Conservation (phyloP, 2,329 filamentous ascomycete genomes). For the Lecanosticta acicola region DNA sequence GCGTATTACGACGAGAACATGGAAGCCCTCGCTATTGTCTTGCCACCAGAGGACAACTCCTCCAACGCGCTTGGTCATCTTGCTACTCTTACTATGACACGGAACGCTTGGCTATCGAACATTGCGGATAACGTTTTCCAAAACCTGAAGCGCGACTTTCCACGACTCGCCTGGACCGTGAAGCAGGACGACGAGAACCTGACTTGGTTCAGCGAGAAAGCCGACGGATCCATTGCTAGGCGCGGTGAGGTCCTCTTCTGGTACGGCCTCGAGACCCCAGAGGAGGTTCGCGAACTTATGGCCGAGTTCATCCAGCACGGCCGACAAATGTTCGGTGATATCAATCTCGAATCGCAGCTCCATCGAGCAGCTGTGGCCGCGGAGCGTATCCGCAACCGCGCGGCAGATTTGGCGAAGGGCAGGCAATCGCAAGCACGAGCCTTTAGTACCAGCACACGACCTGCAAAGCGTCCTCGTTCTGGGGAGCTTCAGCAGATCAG, state of each 20-base stretch:
- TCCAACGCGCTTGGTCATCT: constrained; percentile 72
- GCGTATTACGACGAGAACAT: constrained; percentile 92
- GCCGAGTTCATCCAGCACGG: constrained; percentile 79
- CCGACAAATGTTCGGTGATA: constrained; percentile 79
- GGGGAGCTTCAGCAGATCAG: constrained; percentile 19
- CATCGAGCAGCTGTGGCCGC: constrained; percentile 70
- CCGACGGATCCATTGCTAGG: constrained; percentile 81
- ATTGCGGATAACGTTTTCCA: constrained; percentile 93
- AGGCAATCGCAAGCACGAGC: constrained; percentile 56
- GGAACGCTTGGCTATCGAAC: constrained; percentile 89
- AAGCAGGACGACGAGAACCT: constrained; percentile 94
- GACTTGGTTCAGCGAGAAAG: constrained; percentile 97
- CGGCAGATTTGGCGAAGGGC: constrained; percentile 37
- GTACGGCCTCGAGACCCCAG: constrained; percentile 79
- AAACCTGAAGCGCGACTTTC: constrained; percentile 87
- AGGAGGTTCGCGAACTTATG: constrained; percentile 77
- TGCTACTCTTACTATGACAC: constrained; percentile 86
- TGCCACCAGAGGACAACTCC: constrained; percentile 62
- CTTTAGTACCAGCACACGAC: constrained; percentile 57
- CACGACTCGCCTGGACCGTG: constrained; percentile 92
- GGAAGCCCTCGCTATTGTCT: constrained; percentile 84
- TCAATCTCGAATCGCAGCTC: constrained; percentile 81
- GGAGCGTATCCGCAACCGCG: constrained; percentile 50
- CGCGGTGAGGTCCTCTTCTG: constrained; percentile 86
- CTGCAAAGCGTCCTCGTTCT: constrained; percentile 10